Evolutionary conservation across 305 asterid genomes (phyloP), one percentile per base, ranked within the genome.

Genomic region (Fraxinus sp.): DNA sequence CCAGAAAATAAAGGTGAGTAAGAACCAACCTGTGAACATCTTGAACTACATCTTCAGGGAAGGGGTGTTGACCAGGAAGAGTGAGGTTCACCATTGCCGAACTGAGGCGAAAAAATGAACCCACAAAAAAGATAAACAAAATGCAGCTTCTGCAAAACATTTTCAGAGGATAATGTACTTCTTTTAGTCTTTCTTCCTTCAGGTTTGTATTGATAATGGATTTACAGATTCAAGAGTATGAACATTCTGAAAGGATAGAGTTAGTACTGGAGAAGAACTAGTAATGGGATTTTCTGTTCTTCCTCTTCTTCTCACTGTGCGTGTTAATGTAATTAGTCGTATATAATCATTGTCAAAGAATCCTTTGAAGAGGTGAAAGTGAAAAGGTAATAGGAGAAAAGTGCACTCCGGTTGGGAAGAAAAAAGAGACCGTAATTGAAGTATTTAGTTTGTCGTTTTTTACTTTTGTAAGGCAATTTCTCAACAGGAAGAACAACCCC

Each of bases 41-140:
- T 16, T 82, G 91, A 85, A 88, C 97, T 16, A 94, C 93, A 13
- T 85, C 81, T 33, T 94, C 97, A 59, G 98, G 98, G 86, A 85
- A 66, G 44, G 98, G 95, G 81, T 92, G 98, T 78, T 94, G 97
- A 26, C 96, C 97, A 4, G 92, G 91, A 37, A 94, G 94, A 84
- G 94, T 90, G 46, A 89, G 72, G 89, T 90, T 91, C 81, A 81
- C 78, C 86, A 80, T 37, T 57, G 87, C 86, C 16, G 87, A 85
- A 37, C 22, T 86, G 44, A 83, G 76, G 7, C 75, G 18, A n/a
- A 76, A 81, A 74, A 86, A 81, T n/a, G 88, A 83, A 77, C 46
- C 79, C 18, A 86, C 78, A 36, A 87, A 32, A 77, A 84, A 83
- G 72, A 88, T 18, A 13, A 87, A 59, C 87, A 87, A 92, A 93